Evolutionary conservation across 116 monocot genomes (phyloP).

Genomic region (Dioscorea cayenensis): DNA sequence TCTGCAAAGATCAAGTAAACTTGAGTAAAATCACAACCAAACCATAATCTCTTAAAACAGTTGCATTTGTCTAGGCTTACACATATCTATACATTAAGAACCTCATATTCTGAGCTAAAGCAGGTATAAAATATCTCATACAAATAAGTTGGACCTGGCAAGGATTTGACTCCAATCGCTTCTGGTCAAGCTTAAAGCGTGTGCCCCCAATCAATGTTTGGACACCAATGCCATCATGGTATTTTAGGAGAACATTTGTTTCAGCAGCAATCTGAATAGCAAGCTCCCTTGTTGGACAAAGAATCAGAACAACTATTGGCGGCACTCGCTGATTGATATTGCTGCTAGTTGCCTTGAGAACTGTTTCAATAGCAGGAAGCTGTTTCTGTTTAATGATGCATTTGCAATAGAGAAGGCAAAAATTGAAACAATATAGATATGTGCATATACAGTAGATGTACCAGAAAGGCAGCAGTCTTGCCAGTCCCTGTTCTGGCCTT

Average conservation of each 20-base stretch:
- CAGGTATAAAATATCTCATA: not conserved
- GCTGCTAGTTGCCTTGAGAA: constrained; percentile 41
- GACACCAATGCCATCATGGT: constrained; percentile 71
- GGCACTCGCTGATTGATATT: constrained; percentile 33
- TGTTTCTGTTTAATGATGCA: constrained; percentile 60
- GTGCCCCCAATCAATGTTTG: constrained; percentile 95
- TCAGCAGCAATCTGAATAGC: constrained; percentile 96
- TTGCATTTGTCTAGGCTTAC: not conserved
- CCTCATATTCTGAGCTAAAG: not conserved
- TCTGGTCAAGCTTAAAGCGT: constrained; percentile 90
- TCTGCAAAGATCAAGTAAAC: constrained; percentile 35
- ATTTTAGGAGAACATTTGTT: constrained; percentile 68
- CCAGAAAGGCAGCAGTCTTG: constrained; percentile 87
- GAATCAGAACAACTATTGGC: constrained; percentile 65
- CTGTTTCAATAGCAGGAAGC: constrained; percentile 98
- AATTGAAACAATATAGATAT: not conserved
- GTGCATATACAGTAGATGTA: constrained; percentile 24
- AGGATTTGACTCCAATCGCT: constrained; percentile 76
- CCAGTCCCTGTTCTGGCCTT: constrained; percentile 93
- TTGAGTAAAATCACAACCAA: not conserved
- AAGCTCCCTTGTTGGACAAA: constrained; percentile 94
- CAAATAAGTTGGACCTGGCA: constrained; percentile 61
- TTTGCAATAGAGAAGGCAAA: constrained; percentile 14
- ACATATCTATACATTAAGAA: not conserved
- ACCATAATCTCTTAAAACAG: not conserved